phyloP scores from a whole-genome alignment of 1,284 basidiomycete genomes.

The Apiotrichum siamense region DNA sequence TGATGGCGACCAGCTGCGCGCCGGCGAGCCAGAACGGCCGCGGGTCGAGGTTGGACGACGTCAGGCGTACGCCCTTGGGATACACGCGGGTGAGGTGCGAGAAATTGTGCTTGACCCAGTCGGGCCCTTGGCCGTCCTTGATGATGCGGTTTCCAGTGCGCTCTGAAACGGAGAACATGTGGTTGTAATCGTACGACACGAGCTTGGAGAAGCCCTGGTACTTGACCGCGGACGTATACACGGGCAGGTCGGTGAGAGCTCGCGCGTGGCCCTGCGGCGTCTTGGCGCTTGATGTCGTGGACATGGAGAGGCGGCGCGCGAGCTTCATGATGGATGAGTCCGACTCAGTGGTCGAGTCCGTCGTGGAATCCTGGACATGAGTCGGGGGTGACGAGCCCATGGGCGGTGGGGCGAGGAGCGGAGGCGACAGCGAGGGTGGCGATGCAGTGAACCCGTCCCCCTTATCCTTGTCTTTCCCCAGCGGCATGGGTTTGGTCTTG shows the following conservation, averaged over 20 bases:
- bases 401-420: not conserved
- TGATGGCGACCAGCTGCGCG: conserved; percentile 89
- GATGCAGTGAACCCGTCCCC: not conserved
- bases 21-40: conserved; percentile 86
- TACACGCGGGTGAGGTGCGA: conserved; percentile 83
- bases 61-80: conserved; percentile 75
- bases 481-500: conserved; percentile 56
- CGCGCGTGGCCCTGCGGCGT: conserved; percentile 51
- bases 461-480: not conserved
- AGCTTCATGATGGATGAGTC: conserved; percentile 37
- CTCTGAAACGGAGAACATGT: conserved; percentile 93
- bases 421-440: conserved; percentile 5
- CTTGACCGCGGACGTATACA: conserved; percentile 95
- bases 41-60: conserved; percentile 84
- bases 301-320: conserved; percentile 28
- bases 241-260: conserved; percentile 66
- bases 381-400: conserved; percentile 1
- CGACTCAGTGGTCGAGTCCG: conserved; percentile 42
- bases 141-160: conserved; percentile 56
- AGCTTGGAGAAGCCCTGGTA: conserved; percentile 88
- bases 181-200: conserved; percentile 75
- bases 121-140: conserved; percentile 52
- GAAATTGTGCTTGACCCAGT: conserved; percentile 83
- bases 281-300: conserved; percentile 1
- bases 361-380: conserved; percentile 4